Evolutionary conservation across 306 rosid genomes (phyloP).

Genomic region (Gleditsia sinensis): DNA sequence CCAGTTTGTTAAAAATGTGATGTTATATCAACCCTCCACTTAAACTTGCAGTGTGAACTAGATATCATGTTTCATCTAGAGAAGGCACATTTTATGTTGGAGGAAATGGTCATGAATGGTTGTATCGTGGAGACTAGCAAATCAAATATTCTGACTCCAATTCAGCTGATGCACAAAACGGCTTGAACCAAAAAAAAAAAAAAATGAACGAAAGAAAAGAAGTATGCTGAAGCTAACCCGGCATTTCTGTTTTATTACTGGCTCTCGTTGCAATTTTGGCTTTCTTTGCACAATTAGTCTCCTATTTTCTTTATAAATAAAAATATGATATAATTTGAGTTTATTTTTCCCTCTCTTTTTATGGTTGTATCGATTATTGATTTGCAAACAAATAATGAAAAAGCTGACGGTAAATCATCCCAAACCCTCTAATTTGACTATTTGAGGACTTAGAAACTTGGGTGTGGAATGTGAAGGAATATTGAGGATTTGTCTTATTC

Average conservation of each 20-base stretch:
- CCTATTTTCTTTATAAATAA: neutral
- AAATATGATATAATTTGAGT: neutral
- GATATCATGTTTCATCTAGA: neutral
- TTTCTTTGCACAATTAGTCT: neutral
- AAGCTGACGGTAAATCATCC: too few species aligned
- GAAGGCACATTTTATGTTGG: slow-evolving; percentile 15
- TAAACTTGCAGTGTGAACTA: neutral
- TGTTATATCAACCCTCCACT: neutral
- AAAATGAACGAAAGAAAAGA: neutral
- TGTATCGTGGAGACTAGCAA: slow-evolving; percentile 56
- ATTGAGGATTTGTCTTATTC: too few species aligned
- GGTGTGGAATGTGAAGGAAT: too few species aligned
- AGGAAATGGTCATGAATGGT: slow-evolving; percentile 67
- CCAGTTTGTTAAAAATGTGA: neutral
- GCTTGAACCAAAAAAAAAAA: neutral
- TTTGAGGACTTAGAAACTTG: too few species aligned
- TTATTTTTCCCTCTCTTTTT: too few species aligned
- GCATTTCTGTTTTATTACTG: neutral
- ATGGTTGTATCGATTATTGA: too few species aligned
- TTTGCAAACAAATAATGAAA: too few species aligned
- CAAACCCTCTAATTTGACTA: too few species aligned
- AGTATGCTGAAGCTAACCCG: neutral
- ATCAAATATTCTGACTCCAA: slow-evolving; percentile 51
- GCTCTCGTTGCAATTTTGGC: neutral
- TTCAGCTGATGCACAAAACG: slow-evolving; percentile 54